These are phyloP conservation scores for Allantophomopsis cytisporea DNA, from an alignment of 2,329 filamentous ascomycete species.

Conservation along the genomic window DNA sequence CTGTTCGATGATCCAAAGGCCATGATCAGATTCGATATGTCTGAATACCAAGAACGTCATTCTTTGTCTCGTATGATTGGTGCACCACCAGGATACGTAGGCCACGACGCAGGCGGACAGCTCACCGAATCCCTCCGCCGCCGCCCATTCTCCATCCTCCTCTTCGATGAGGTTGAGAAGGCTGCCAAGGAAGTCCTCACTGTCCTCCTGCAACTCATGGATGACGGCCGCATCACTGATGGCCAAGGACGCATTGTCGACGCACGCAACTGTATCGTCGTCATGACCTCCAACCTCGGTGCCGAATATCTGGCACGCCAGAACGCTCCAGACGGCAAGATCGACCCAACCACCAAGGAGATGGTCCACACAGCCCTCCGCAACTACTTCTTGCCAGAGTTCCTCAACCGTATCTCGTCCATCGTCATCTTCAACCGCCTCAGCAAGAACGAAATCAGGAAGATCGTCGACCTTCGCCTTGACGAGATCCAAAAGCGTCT, in stretches of 20 bases:
- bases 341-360: slow-evolving; percentile 75
- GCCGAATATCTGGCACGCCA: slow-evolving; percentile 84
- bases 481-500: slow-evolving; percentile 84
- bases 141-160: slow-evolving; percentile 90
- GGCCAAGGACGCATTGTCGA: slow-evolving; percentile 92
- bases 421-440: slow-evolving; percentile 98
- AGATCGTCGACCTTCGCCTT: slow-evolving; percentile 86
- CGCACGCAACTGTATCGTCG: slow-evolving; percentile 95
- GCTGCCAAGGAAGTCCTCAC: slow-evolving; percentile 95
- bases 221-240: slow-evolving; percentile 95
- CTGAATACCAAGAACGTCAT: slow-evolving; percentile 96
- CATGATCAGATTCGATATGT: slow-evolving; percentile 99
- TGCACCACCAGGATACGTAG: slow-evolving; percentile 91
- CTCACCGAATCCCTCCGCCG: slow-evolving; percentile 89
- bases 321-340: slow-evolving; percentile 64
- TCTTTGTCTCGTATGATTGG: slow-evolving; percentile 95
- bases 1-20: slow-evolving; percentile 93
- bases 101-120: slow-evolving; percentile 90
- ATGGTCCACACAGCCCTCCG: slow-evolving; percentile 84
- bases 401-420: slow-evolving; percentile 94
- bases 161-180: slow-evolving; percentile 98
- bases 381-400: slow-evolving; percentile 95
- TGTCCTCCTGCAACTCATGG: slow-evolving; percentile 97
- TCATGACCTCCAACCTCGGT: slow-evolving; percentile 97
- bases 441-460: slow-evolving; percentile 77